A percentile compares a stretch with the other conserved stretches of the same genome.
These are phyloP conservation scores for Podospora fimiseda DNA, from an alignment of 495 filamentous ascomycete species.

Conservation along the genomic window DNA sequence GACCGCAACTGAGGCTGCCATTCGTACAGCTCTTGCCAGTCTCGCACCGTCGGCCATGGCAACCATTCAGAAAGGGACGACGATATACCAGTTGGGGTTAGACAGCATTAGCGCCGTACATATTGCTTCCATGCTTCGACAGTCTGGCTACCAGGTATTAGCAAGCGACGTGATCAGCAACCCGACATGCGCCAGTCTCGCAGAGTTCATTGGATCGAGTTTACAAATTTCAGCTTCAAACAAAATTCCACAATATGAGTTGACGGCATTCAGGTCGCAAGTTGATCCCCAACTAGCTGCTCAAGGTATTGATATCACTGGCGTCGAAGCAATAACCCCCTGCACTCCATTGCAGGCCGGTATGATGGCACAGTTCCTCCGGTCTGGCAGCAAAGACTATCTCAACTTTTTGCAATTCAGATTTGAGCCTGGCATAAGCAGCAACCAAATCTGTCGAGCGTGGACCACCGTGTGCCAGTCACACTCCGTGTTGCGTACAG, in stretches of 20 bases:
- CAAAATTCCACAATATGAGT: constrained; percentile 34
- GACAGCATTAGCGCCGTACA: constrained; percentile 87
- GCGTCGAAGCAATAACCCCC: constrained; percentile 47
- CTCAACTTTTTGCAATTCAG: constrained; percentile 53
- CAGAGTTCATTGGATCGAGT: constrained; percentile 4
- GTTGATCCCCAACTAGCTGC: constrained; percentile 22
- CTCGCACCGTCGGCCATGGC: constrained; percentile 46
- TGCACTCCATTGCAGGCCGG: constrained; percentile 60
- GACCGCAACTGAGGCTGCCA: constrained; percentile 41
- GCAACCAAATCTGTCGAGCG: constrained; percentile 38
- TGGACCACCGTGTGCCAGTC: constrained; percentile 48
- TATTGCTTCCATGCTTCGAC: constrained; percentile 57
- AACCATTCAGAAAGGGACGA: constrained; percentile 52
- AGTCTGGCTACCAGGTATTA: constrained; percentile 46
- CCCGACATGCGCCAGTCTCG: constrained; percentile 40
- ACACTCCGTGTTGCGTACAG: constrained; percentile 67
- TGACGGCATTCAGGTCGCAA: constrained; percentile 26
- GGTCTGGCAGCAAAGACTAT: constrained; percentile 51
- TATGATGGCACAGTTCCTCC: constrained; percentile 56
- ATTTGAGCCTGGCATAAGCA: constrained; percentile 20
- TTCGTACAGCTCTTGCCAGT: constrained; percentile 52
- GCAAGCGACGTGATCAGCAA: constrained; percentile 65
- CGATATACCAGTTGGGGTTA: constrained; percentile 77
- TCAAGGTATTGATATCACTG: background rate
- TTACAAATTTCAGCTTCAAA: background rate